Percentiles rank a stretch among this genome's conserved stretches.
Evolutionary conservation across 2,329 filamentous ascomycete species (phyloP).

Genomic region (Fusarium sp.): DNA sequence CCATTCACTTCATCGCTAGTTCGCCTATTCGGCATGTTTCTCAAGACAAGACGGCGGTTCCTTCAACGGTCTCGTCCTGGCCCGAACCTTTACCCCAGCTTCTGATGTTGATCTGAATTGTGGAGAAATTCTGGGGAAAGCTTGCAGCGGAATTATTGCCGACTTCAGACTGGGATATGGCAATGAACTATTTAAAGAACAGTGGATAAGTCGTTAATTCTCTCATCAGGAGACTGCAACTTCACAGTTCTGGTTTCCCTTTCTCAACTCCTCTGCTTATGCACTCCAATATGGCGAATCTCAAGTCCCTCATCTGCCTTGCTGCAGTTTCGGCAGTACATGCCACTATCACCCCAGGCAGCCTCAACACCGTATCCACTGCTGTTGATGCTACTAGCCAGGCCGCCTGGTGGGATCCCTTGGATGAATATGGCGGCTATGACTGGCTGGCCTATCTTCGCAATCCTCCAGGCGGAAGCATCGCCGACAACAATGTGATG

Average conservation of each 20-base stretch:
- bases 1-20: too few species aligned
- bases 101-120: not conserved
- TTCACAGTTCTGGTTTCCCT: not conserved
- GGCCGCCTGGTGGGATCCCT: conserved; percentile 43
- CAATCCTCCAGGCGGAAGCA: conserved; percentile 38
- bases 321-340: not conserved
- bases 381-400: conserved; percentile 40
- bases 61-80: not conserved
- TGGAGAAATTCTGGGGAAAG: conserved; percentile 11
- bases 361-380: not conserved
- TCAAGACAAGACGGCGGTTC: not conserved
- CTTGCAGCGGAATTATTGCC: conserved; percentile 1
- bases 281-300: not conserved
- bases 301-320: not conserved
- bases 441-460: conserved; percentile 39
- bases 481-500: conserved; percentile 43
- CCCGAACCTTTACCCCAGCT: not conserved
- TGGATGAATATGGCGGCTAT: conserved; percentile 42
- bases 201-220: not conserved
- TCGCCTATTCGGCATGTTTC: not conserved
- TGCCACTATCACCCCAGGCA: not conserved
- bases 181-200: not conserved
- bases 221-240: not conserved
- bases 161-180: not conserved
- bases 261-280: not conserved